phyloP scores from a whole-genome alignment of 179 eudicot genomes.

The Corrigiola litoralis region DNA sequence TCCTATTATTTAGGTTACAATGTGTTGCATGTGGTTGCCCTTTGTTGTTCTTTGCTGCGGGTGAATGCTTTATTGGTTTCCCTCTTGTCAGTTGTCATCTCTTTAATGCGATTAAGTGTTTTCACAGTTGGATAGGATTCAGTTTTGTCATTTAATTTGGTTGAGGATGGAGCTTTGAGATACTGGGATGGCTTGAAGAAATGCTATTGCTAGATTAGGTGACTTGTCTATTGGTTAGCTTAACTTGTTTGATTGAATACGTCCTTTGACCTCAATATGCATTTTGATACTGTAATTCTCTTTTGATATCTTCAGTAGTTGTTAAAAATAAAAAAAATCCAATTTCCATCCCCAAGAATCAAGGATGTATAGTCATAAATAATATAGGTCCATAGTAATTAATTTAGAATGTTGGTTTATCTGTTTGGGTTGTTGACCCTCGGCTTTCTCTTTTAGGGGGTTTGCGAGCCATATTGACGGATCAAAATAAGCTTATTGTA shows the following conservation, averaged over 20 bases:
- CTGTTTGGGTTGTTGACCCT: not conserved
- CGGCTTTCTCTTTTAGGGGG: conserved; percentile 50
- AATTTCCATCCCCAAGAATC: too few relatives aligned
- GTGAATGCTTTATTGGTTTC: too few relatives aligned
- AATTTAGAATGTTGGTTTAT: too few relatives aligned
- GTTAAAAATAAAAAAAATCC: too few relatives aligned
- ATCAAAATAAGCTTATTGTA: conserved; percentile 83
- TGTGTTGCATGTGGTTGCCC: not conserved
- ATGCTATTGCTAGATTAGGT: not conserved
- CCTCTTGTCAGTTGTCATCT: too few relatives aligned
- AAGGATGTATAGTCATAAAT: too few relatives aligned
- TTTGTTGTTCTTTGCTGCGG: not conserved
- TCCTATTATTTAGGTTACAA: not conserved
- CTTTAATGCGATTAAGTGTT: too few relatives aligned
- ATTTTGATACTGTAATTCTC: too few relatives aligned
- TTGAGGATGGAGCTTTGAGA: too few relatives aligned
- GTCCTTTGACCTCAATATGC: not conserved
- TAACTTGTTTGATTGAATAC: not conserved
- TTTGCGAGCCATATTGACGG: conserved; percentile 70
- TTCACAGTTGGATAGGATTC: too few relatives aligned
- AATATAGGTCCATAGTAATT: too few relatives aligned
- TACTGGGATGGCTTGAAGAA: conserved; percentile 2
- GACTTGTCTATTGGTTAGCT: not conserved
- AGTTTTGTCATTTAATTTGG: too few relatives aligned
- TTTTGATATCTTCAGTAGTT: not conserved